A percentile compares a stretch with the other conserved stretches of the same genome.
These are phyloP conservation scores for Alternaria viburni DNA, from an alignment of 2,329 filamentous ascomycete species.

Conservation along the genomic window DNA sequence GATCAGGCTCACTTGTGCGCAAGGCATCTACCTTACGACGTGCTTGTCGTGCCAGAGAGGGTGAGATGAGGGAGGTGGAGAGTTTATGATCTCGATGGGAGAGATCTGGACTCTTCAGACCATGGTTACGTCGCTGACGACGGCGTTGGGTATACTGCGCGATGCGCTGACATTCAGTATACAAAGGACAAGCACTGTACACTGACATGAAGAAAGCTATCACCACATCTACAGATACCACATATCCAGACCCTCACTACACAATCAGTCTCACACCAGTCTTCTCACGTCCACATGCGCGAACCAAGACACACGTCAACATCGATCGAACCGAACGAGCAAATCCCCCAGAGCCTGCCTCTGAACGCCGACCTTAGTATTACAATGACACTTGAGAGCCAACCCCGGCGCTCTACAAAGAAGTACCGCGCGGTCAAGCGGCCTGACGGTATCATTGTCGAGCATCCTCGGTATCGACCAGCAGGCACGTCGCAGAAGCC, in stretches of 20 bases:
- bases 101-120: constrained; percentile 11
- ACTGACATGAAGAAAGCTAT: neutral
- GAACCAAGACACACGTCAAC: neutral
- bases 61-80: constrained; percentile 11
- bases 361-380: neutral
- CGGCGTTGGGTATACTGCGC: neutral
- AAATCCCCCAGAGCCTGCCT: neutral
- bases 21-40: constrained; percentile 14
- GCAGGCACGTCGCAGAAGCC: neutral
- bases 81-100: constrained; percentile 17
- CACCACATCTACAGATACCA: neutral
- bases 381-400: neutral
- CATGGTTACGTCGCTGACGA: neutral
- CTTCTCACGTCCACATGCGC: neutral
- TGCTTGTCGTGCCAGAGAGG: neutral
- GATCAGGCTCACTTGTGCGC: neutral
- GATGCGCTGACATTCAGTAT: neutral
- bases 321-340: neutral
- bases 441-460: constrained; percentile 25
- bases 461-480: constrained; percentile 22
- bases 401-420: constrained; percentile 5
- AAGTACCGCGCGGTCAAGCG: constrained; percentile 20
- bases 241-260: neutral
- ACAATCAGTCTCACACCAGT: neutral
- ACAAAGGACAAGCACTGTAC: neutral